Base-by-base conservation (phyloP, 306 rosid genomes). In the Vicia villosa region DNA sequence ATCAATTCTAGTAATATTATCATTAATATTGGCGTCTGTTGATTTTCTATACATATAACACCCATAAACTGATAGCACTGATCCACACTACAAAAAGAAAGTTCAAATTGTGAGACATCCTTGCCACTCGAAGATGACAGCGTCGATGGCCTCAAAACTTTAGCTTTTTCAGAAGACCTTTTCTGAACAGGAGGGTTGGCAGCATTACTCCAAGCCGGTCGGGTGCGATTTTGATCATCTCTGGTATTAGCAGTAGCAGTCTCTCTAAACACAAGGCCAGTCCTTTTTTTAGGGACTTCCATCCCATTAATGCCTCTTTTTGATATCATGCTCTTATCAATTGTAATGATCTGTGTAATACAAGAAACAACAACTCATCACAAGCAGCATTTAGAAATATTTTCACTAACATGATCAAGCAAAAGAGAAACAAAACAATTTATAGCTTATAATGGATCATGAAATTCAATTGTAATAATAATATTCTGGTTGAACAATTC, bases 1-100 rank as follows among this genome's bases (percentile, higher is more conserved):
- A 72, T 84, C 85, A 73, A 61, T 56, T 69, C 80, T 77, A 47
- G 71, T 76, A 80, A 17, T 47, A 55, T 30, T 45, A 73, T 38
- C 74, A 52, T 80, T 57, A 26, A 38, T 15, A 30, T 50, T 30
- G 30, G 66, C 55, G 72, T 73, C 59, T 19, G 66, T 69, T 46
- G 77, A 69, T 46, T 71, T 83, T 24, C 50, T 79, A 78, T 56
- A 68, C 76, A 68, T 80, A 73, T 52, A 84, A 77, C 86, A 86
- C 32, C 96, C 97, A 73, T 82, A 84, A 20, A 74, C 61, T 21
- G 95, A 92, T 51, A 87, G 76, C 59, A 83, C 14, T 32, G 81
- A 86, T 77, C 84, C 96, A 84, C 19, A 81, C 97, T 92, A 55
- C 87, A 79, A 80, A 36, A 78, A 63, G 62, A 77, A 58, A 26